Evolutionary conservation across 176 grass and related monocot genomes (phyloP), one percentile per base, ranked within the genome.

Genomic region (Rhipidocladum racemiflorum): DNA sequence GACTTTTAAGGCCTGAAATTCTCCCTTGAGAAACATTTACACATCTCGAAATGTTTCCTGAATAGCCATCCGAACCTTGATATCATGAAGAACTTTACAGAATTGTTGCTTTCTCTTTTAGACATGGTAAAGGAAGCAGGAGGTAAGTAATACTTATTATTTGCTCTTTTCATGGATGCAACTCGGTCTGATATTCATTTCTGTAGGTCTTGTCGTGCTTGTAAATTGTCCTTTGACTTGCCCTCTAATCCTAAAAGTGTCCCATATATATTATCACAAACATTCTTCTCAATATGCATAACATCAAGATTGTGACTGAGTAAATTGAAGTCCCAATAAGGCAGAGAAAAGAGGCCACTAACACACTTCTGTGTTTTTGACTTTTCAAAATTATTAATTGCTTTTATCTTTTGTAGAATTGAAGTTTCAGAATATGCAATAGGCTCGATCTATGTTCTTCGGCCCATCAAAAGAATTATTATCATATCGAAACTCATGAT

Each of bases 171-270:
- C 61, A 40, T 5, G 51, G 53, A 72, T 83, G 80, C 3, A 74
- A 13, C 12, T 74, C 53, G 20, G 0, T 14, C 51, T 48, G 4
- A 83, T 72, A 11, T 45, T 46, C 67, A 83, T 42, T 20, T 27
- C 44, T 83, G 23, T 0, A 83, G n/a, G 23, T 83, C 80, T 18
- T 15, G 6, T 0, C 53, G 36, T 51, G 80, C 49, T 16, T 74
- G 43, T n/a, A 83, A 15, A 34, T 83, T 83, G 2, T 83, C 64
- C 6, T 81, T 81, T 25, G 79, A 56, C 10, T 70, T 82, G 2
- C 69, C 44, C 4, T 24, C 67, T 0, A 70, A 7, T 25, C 40
- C 67, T 45, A 70, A 10, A 3, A 66, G 30, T 21, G 63, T 66
- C 2, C 32, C 32, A 38, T 9, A 20, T 66, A 66, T 20, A 38